Base-by-base conservation (phyloP, 1,284 basidiomycete genomes). In the Meripilus lineatus region DNA sequence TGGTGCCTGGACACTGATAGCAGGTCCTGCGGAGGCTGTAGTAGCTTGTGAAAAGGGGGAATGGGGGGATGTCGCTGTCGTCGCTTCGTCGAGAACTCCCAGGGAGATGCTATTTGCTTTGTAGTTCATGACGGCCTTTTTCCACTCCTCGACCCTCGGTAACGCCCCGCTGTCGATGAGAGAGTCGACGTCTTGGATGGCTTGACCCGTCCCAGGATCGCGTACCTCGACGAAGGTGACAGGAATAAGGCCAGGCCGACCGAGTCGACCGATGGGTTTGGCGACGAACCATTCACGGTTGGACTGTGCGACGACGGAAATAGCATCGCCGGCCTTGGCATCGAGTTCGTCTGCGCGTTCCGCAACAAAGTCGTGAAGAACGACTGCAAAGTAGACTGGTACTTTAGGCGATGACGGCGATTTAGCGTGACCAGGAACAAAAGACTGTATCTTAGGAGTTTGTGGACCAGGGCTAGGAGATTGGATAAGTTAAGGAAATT, bases 131-230 rank as follows among this genome's bases (percentile, higher is more conserved):
- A 97, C 92, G 42, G 90, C 88, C 59, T 85, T 84, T 64, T 98
- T 98, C 96, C 96, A 99, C 53, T 98, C 94, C 61, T 98, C 95
- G 11, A 99, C 93, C 53, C 84, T 86, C 18, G 96, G 96, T 11
- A 99, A 75, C 47, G 88, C 84, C 17, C 90, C 90, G 21, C 77
- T 77, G 57, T 90, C 82, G 63, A 96, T 92, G 48, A 96, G 74
- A 18, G 77, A 72, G 21, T 83, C 77, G 5, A 95, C 75, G 50
- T 93, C 84, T 18, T 76, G 69, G 50, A 92, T 71, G 18, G 89
- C 72, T 48, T 77, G 72, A 36, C 87, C 93, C 3, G 94, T 92
- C 5, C 80, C 71, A 17, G 94, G 92, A 65, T 99, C 94, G 47
- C 92, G 86, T 32, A 99, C 87, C 66, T 97, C 88, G 51, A 99